These are phyloP conservation scores for Ettlia oleoabundans DNA, from an alignment of 139 green algal genomes.

Conservation along the genomic window DNA sequence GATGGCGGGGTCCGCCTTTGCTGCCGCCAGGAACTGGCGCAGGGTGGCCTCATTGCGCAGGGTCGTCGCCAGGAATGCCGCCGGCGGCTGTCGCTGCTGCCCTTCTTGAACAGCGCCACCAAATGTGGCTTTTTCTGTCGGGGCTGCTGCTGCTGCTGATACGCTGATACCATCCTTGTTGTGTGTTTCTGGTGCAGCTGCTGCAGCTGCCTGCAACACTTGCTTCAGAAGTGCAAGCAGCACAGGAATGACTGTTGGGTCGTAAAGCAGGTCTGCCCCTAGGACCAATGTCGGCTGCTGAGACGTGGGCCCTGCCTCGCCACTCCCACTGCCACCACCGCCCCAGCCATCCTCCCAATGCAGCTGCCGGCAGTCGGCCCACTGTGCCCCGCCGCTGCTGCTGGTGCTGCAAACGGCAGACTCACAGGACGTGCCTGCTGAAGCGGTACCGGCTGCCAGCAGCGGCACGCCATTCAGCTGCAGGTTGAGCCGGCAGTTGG, in stretches of 20 bases:
- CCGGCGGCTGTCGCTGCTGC: not conserved
- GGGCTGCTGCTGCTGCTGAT: not conserved
- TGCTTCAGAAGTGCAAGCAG: constrained; percentile 36
- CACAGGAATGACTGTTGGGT: constrained; percentile 52
- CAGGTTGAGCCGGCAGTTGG: constrained; percentile 77
- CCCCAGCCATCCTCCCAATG: constrained; percentile 28
- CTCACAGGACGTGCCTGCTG: not conserved
- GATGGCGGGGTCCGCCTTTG: not conserved
- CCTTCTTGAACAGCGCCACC: not conserved
- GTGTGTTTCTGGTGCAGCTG: not conserved
- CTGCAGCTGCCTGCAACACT: constrained; percentile 16
- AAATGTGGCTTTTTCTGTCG: not conserved
- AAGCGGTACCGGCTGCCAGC: not conserved
- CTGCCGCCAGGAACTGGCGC: constrained; percentile 16
- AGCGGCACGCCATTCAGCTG: constrained; percentile 59
- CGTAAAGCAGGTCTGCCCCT: constrained; percentile 75
- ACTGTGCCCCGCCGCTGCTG: not conserved
- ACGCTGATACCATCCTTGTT: too few relatives aligned
- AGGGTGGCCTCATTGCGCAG: constrained; percentile 35
- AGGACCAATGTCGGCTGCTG: constrained; percentile 54
- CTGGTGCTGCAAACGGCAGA: not conserved
- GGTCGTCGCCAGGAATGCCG: constrained; percentile 23
- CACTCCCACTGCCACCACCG: not conserved
- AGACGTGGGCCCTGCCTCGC: too few relatives aligned
- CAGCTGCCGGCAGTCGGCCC: constrained; percentile 22